Conservation (phyloP, 306 rosid genomes). For the Comarum palustre region DNA sequence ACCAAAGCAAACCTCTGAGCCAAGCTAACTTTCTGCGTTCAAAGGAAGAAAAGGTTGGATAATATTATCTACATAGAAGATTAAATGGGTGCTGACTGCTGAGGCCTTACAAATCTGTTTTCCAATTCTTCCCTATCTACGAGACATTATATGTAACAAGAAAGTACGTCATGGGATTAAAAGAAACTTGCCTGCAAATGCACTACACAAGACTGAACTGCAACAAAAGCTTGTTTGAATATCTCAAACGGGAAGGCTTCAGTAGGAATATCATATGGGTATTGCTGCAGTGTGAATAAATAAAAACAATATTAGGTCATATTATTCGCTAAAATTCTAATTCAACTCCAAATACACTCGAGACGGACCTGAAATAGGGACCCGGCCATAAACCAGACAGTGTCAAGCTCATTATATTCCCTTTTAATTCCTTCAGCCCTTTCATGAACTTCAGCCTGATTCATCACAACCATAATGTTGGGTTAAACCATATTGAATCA, state of each 20-base stretch:
- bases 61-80: background rate
- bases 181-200: conserved; percentile 74
- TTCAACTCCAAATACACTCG: conserved; percentile 5
- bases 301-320: conserved; percentile 24
- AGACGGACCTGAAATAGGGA: conserved; percentile 82
- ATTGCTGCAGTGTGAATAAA: conserved; percentile 66
- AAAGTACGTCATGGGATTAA: background rate
- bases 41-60: conserved; percentile 1
- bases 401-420: conserved; percentile 95
- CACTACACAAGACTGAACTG: conserved; percentile 95
- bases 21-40: conserved; percentile 86
- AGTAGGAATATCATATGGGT: conserved; percentile 92
- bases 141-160: background rate
- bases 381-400: conserved; percentile 99
- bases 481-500: conserved; percentile 22
- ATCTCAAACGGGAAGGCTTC: conserved; percentile 97
- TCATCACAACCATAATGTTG: conserved; percentile 29
- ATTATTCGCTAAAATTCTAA: background rate
- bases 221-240: conserved; percentile 98
- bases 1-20: conserved; percentile 98
- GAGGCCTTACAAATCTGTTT: background rate
- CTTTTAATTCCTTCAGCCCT: conserved; percentile 88
- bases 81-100: background rate
- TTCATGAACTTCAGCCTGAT: conserved; percentile 71
- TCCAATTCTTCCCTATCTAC: background rate